Percentiles rank a stretch among this genome's conserved stretches.
Conservation (phyloP, 495 filamentous ascomycete genomes). For the Penicillium arizonense region DNA sequence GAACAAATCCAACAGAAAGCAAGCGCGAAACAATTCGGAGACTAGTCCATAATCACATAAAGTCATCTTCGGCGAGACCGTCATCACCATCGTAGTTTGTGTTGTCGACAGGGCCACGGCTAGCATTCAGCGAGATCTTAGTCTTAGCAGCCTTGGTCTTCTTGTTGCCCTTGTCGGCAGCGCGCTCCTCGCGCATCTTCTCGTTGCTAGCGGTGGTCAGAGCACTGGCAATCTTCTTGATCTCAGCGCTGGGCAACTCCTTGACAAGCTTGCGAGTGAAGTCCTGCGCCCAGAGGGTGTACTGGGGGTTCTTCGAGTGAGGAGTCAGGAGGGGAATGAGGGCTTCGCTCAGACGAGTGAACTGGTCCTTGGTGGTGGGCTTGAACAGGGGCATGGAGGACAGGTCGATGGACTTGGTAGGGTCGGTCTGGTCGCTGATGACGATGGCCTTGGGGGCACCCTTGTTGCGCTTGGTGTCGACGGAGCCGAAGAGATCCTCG, state of each 20-base stretch:
- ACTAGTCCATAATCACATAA: constrained; percentile 55
- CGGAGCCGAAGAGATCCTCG: constrained; percentile 81
- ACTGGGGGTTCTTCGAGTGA: constrained; percentile 86
- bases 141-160: constrained; percentile 95
- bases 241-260: constrained; percentile 84
- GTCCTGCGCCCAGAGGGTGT: constrained; percentile 84
- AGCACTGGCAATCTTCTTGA: constrained; percentile 88
- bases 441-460: constrained; percentile 61
- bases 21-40: constrained; percentile 10
- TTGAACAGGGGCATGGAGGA: constrained; percentile 80
- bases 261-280: constrained; percentile 83
- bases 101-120: constrained; percentile 67
- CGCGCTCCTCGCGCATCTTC: constrained; percentile 99
- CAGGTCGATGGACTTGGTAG: constrained; percentile 77
- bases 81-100: constrained; percentile 75
- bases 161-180: constrained; percentile 90
- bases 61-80: constrained; percentile 73
- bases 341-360: constrained; percentile 68
- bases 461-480: constrained; percentile 69
- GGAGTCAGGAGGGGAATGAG: constrained; percentile 70
- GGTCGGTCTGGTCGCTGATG: constrained; percentile 63
- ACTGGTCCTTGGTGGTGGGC: constrained; percentile 81
- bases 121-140: constrained; percentile 77
- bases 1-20: constrained; percentile 10
- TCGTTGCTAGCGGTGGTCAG: constrained; percentile 88